Conservation (phyloP, 805 yeast species). For the Candida krabiensis region DNA sequence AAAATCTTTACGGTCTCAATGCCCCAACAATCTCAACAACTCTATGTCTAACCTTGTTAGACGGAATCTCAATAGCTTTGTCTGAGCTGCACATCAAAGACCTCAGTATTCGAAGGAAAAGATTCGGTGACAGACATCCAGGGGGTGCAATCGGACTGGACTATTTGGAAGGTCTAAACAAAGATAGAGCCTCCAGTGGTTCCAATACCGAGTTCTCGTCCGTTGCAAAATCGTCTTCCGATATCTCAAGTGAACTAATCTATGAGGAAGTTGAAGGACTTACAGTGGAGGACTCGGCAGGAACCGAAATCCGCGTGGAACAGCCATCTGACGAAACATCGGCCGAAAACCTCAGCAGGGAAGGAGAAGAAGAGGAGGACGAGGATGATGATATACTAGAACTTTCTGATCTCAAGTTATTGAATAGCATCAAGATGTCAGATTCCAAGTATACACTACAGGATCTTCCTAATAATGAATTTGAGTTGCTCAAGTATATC, state of each 20-base stretch:
- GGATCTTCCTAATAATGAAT: constrained; percentile 30
- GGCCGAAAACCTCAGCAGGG: too few species aligned
- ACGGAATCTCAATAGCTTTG: constrained; percentile 73
- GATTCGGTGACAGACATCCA: constrained; percentile 77
- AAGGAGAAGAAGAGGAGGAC: constrained; percentile 17
- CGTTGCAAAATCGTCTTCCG: constrained; percentile 12
- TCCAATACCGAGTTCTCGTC: constrained; percentile 17
- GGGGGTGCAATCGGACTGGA: constrained; percentile 85
- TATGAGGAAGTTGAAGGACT: constrained; percentile 12
- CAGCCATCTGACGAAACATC: neutral
- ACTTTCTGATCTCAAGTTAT: constrained; percentile 19
- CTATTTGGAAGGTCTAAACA: constrained; percentile 23
- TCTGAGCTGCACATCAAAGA: constrained; percentile 66
- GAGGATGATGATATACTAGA: constrained; percentile 18
- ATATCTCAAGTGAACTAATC: constrained; percentile 15
- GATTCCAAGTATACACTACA: constrained; percentile 26
- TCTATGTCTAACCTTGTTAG: constrained; percentile 70
- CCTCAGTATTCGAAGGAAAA: constrained; percentile 46
- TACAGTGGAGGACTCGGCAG: neutral
- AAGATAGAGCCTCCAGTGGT: constrained; percentile 5
- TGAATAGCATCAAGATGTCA: constrained; percentile 25
- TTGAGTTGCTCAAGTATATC: constrained; percentile 35
- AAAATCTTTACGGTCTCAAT: constrained; percentile 68
- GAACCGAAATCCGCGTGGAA: neutral
- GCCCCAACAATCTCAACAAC: constrained; percentile 90